A percentile compares a stretch with the other conserved stretches of the same genome.
These are phyloP conservation scores for Xylaria acuta DNA, from an alignment of 495 filamentous ascomycete genomes.

Conservation along the genomic window DNA sequence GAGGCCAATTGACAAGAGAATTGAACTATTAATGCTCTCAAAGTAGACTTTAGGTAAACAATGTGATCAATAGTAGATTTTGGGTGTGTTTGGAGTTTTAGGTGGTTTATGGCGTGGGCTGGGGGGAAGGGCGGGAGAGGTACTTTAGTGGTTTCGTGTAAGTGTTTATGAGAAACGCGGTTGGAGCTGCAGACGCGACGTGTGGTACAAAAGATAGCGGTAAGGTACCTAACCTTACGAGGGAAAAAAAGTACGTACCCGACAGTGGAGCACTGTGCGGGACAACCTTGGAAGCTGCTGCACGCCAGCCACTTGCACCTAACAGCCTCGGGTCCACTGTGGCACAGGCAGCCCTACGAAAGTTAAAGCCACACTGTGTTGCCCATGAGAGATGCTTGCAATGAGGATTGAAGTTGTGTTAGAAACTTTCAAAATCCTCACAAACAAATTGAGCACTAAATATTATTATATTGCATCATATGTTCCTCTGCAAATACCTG, in stretches of 20 bases:
- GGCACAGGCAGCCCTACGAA: background rate
- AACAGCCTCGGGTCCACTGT: background rate
- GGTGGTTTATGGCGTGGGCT: background rate
- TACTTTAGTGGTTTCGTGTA: slow-evolving; percentile 25
- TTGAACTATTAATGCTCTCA: slow-evolving; percentile 23
- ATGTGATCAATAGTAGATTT: slow-evolving; percentile 48
- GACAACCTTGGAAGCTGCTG: background rate
- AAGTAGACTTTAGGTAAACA: slow-evolving; percentile 49
- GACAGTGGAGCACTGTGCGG: slow-evolving; percentile 18
- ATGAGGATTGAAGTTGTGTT: background rate
- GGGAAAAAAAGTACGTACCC: background rate
- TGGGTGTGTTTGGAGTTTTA: background rate
- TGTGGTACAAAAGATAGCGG: background rate
- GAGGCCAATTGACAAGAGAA: slow-evolving; percentile 47
- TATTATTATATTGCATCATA: background rate
- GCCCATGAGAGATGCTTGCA: background rate
- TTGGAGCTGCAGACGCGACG: slow-evolving; percentile 27
- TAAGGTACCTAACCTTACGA: background rate
- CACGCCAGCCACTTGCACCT: background rate
- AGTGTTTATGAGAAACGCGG: slow-evolving; percentile 33
- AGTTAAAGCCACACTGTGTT: no score
- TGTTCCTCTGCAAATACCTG: background rate
- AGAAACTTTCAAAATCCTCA: no score
- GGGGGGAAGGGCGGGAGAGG: slow-evolving; percentile 17
- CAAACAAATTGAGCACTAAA: background rate